Base-by-base conservation (phyloP, 768 basidiomycete species). In the Calocybe indica region DNA sequence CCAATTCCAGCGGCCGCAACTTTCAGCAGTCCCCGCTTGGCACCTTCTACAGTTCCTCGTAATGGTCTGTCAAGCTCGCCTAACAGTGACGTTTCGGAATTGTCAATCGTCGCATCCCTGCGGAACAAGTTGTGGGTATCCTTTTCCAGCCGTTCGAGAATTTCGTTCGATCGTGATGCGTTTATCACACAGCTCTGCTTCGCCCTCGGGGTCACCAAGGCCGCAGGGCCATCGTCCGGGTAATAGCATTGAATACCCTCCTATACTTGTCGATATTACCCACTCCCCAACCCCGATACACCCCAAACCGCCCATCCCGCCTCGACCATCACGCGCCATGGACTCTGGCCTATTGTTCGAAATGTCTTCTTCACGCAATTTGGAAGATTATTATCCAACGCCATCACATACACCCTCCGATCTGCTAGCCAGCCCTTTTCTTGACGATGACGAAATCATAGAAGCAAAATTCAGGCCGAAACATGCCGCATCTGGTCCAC, bases 91-190 rank as follows among this genome's bases (percentile, higher is more conserved):
- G 13, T 48, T 32, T 13, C 49, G 32, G 57, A 58, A 36, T 55
- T 60, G 32, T 53, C 51, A 13, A 55, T 62, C 37, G 72, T 78
- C 1, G 59, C 75, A 9, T 71, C 74, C 1, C 60, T 76, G 48
- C 69, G 73, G 47, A 69, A 56, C 49, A 68, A 63, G 56, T 74
- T 79, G 79, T 82, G 65, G 68, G 79, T 75, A 5, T n/a, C 14
- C 35, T 1, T 47, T 47, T 7, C 30, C 11, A n/a, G 22, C 1
- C 5, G 12, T 22, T 22, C 22, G 22, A 22, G 1, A 22, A 22
- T 22, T 22, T 22, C 22, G 22, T 22, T 22, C 2, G 22, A 22
- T 4, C 22, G 4, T 22, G 22, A 22, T 22, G 22, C 22, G 22
- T 22, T 22, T 22, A 22, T 22, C 4, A 22, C 22, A 22, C 22